These are phyloP conservation scores for Scedosporium boydii DNA, from an alignment of 2,329 filamentous ascomycete genomes.

Conservation along the genomic window DNA sequence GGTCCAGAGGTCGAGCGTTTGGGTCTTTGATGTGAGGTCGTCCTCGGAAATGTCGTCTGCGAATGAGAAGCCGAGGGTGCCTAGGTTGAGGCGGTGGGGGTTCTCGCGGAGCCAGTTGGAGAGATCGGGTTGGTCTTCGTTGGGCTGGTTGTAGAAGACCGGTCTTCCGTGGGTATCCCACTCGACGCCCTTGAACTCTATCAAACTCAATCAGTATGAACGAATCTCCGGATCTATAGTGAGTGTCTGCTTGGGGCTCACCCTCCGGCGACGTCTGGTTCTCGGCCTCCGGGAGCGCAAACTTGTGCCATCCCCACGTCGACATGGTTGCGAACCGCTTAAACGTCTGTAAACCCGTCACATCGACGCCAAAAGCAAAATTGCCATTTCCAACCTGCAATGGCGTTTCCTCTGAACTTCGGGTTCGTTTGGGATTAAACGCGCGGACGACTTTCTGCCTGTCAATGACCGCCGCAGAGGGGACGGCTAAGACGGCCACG, in stretches of 20 bases:
- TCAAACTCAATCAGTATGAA: neutral
- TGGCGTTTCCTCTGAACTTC: constrained; percentile 26
- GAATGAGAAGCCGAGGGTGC: constrained; percentile 29
- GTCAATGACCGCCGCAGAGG: neutral
- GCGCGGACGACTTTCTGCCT: constrained; percentile 3
- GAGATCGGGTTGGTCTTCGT: constrained; percentile 22
- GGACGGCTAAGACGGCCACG: neutral
- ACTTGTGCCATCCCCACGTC: constrained; percentile 41
- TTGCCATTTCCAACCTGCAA: constrained; percentile 41
- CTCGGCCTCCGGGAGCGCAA: constrained; percentile 29
- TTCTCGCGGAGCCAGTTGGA: constrained; percentile 45
- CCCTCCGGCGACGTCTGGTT: neutral
- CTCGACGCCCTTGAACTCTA: constrained; percentile 22
- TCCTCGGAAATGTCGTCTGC: constrained; percentile 10
- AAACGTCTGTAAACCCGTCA: constrained; percentile 37
- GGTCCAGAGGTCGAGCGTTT: constrained; percentile 26
- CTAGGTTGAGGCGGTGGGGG: constrained; percentile 33
- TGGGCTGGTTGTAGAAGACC: constrained; percentile 27
- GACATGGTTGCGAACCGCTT: constrained; percentile 36
- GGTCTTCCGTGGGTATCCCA: constrained; percentile 25
- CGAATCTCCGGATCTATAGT: too few species aligned
- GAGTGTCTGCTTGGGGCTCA: neutral
- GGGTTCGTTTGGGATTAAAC: constrained; percentile 2
- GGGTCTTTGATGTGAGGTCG: constrained; percentile 20
- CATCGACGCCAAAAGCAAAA: constrained; percentile 36